These are phyloP conservation scores for Cyberlindnera lachancei DNA, from an alignment of 805 yeast genomes.

Conservation along the genomic window DNA sequence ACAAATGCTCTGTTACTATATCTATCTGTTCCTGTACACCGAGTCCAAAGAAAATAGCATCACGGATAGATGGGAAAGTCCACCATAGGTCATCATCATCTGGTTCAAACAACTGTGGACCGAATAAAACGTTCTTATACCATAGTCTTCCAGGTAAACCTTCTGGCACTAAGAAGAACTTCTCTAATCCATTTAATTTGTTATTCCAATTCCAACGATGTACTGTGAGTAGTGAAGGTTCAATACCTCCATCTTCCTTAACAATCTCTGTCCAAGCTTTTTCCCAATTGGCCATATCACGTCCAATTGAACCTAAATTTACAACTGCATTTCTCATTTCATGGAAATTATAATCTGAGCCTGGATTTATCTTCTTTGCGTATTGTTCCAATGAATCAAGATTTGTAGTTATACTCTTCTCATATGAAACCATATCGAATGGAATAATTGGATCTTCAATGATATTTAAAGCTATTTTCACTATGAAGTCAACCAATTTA, in stretches of 20 bases:
- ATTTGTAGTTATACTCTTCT: conserved; percentile 35
- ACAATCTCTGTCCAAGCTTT: conserved; percentile 57
- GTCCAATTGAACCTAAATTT: conserved; percentile 36
- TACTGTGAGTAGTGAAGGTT: conserved; percentile 65
- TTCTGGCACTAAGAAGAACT: conserved; percentile 40
- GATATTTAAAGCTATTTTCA: conserved; percentile 47
- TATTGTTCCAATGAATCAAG: conserved; percentile 39
- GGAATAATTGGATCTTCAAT: conserved; percentile 76
- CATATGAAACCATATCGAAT: conserved; percentile 44
- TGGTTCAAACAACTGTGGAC: conserved; percentile 58
- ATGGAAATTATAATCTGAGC: conserved; percentile 22
- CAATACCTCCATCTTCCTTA: conserved; percentile 47
- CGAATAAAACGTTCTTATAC: conserved; percentile 60
- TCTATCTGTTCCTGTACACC: conserved; percentile 49
- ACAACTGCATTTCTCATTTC: conserved; percentile 25
- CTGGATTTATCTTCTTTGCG: conserved; percentile 20
- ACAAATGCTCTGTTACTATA: conserved; percentile 26
- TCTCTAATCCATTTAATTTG: conserved; percentile 50
- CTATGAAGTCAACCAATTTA: conserved; percentile 47
- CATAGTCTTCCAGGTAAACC: conserved; percentile 46
- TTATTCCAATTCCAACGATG: conserved; percentile 78
- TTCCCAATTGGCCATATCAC: conserved; percentile 46
- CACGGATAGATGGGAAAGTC: conserved; percentile 73
- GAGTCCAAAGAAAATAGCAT: conserved; percentile 48
- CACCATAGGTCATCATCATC: conserved; percentile 41